Evolutionary conservation across 192 early-diverging fungal genomes (phyloP).

Genomic region (Backusella australiensis): DNA sequence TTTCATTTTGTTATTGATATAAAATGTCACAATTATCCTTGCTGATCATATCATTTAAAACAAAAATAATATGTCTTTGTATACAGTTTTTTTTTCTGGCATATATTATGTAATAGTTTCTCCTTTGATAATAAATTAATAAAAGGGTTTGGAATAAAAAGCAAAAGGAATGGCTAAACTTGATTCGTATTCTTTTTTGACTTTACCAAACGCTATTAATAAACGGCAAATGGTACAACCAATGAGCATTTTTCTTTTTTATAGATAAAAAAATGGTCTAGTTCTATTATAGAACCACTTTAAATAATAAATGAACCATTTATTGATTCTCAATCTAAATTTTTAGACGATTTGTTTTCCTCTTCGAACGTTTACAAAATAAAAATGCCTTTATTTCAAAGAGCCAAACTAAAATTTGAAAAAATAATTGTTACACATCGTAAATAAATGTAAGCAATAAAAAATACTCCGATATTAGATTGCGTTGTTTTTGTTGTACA

Average conservation of each 20-base stretch:
- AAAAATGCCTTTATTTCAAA: background rate
- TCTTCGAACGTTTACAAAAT: background rate
- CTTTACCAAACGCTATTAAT: background rate
- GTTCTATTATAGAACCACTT: background rate
- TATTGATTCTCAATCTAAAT: background rate
- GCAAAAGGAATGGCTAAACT: background rate
- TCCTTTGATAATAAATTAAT: background rate
- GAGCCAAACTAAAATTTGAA: background rate
- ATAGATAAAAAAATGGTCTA: background rate
- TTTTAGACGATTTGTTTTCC: background rate
- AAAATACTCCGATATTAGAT: background rate
- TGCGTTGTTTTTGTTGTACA: background rate
- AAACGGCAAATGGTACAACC: background rate
- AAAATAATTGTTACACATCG: background rate
- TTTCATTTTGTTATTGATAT: background rate
- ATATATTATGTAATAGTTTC: background rate
- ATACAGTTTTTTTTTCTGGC: background rate
- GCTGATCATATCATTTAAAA: background rate
- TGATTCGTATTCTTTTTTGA: background rate
- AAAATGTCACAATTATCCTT: background rate
- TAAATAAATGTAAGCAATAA: background rate
- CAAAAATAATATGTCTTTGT: background rate
- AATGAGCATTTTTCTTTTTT: background rate
- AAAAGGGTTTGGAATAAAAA: background rate
- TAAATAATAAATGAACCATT: background rate